Conservation (phyloP, 169 alveolate genomes). For the Cyclospora cayetanensis region DNA sequence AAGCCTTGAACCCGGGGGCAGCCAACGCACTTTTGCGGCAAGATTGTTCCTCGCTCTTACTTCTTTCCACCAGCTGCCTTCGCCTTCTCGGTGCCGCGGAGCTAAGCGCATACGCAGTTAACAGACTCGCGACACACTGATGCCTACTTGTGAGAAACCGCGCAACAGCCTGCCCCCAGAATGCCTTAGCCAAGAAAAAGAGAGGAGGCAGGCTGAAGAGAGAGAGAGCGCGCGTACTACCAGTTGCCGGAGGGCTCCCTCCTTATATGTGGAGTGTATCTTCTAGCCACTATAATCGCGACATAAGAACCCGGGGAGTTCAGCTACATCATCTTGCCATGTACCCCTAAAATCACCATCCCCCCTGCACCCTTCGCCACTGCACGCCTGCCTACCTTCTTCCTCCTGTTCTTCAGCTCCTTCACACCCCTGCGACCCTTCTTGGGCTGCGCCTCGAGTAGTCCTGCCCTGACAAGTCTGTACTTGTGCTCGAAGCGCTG, state of each 20-base stretch:
- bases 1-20: too few relatives aligned
- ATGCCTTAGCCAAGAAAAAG: too few relatives aligned
- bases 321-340: too few relatives aligned
- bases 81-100: constrained; percentile 74
- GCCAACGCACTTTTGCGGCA: not conserved
- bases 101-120: not conserved
- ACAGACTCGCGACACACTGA: not conserved
- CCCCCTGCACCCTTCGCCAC: not conserved
- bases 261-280: not conserved
- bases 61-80: constrained; percentile 55
- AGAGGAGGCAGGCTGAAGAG: not conserved
- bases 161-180: not conserved
- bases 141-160: not conserved
- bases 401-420: constrained; percentile 73
- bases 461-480: constrained; percentile 80
- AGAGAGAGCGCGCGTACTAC: not conserved
- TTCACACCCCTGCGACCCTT: constrained; percentile 71
- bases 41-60: not conserved
- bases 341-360: not conserved
- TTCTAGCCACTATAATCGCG: not conserved
- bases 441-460: constrained; percentile 55
- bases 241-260: not conserved
- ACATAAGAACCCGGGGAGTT: not conserved
- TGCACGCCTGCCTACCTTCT: constrained; percentile 59
- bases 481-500: constrained; percentile 90